These are phyloP conservation scores for Globisporangium barbulae DNA, from an alignment of 352 stramenopile species.

Conservation along the genomic window DNA sequence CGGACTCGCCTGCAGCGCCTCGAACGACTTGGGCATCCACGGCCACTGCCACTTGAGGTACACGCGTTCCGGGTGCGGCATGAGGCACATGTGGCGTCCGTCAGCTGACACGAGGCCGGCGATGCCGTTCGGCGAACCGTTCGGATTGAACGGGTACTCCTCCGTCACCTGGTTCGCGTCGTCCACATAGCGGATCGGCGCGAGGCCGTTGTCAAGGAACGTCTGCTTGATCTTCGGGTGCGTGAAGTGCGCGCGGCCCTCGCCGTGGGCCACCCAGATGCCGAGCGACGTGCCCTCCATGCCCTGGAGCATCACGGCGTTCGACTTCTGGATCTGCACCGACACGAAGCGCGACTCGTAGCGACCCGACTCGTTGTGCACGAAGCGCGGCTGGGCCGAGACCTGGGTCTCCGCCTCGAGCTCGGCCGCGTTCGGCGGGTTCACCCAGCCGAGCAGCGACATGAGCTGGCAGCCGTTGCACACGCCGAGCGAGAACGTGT, in stretches of 20 bases:
- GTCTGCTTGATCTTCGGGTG: constrained; percentile 87
- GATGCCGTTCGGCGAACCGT: constrained; percentile 96
- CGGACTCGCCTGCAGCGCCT: constrained; percentile 79
- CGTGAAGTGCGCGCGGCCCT: constrained; percentile 96
- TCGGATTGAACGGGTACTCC: constrained; percentile 99
- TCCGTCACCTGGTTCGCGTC: constrained; percentile 93
- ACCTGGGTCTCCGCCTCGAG: constrained; percentile 53
- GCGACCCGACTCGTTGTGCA: constrained; percentile 96
- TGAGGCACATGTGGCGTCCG: constrained; percentile 98
- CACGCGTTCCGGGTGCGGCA: constrained; percentile 98
- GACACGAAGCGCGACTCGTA: constrained; percentile 98
- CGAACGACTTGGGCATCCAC: constrained; percentile 89
- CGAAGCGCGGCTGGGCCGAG: constrained; percentile 89
- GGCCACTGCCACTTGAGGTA: constrained; percentile 99
- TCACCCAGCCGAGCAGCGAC: constrained; percentile 97
- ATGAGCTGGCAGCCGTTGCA: constrained; percentile 99
- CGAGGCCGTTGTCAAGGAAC: constrained; percentile 90
- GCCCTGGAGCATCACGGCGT: constrained; percentile 96
- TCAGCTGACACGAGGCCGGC: constrained; percentile 96
- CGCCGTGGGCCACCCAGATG: constrained; percentile 96
- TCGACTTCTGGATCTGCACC: constrained; percentile 94
- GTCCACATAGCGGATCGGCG: constrained; percentile 96
- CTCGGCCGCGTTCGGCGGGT: constrained; percentile 47
- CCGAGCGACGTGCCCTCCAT: constrained; percentile 97
- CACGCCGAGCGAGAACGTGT: constrained; percentile 99